A percentile compares a stretch with the other conserved stretches of the same genome.
phyloP scores from a whole-genome alignment of 495 filamentous ascomycete genomes.

The Opeltia flavorubescens region DNA sequence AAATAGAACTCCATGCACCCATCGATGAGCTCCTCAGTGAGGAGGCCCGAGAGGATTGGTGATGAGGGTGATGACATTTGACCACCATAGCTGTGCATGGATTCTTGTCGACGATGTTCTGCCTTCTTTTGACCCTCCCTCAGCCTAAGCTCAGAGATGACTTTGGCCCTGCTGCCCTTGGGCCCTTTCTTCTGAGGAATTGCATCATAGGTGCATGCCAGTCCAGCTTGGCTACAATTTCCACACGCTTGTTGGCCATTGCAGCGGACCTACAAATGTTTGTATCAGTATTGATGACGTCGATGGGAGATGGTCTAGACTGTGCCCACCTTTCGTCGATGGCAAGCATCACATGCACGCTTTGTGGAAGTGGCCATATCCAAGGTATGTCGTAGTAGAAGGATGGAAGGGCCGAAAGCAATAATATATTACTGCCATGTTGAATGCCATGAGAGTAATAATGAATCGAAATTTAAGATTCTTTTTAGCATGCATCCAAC shows the following conservation, averaged over 20 bases:
- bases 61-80: constrained; percentile 27
- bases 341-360: constrained; percentile 68
- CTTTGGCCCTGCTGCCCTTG: constrained; percentile 68
- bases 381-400: background rate
- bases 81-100: constrained; percentile 24
- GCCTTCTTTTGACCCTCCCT: constrained; percentile 44
- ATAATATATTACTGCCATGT: constrained; percentile 3
- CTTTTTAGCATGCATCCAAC: constrained; percentile 1
- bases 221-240: constrained; percentile 41
- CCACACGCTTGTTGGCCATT: constrained; percentile 14
- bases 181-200: constrained; percentile 78
- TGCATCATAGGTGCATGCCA: constrained; percentile 69
- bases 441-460: background rate
- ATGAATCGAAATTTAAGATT: background rate
- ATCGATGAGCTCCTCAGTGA: constrained; percentile 47
- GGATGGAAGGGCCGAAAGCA: background rate
- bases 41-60: constrained; percentile 36
- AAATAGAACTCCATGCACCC: constrained; percentile 75
- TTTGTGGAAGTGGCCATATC: constrained; percentile 25
- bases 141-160: constrained; percentile 62
- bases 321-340: constrained; percentile 62
- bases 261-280: constrained; percentile 12
- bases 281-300: background rate
- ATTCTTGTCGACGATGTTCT: constrained; percentile 5
- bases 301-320: constrained; percentile 33